A percentile compares a stretch with the other conserved stretches of the same genome.
These are phyloP conservation scores for Gyromitra esculenta DNA, from an alignment of 2,329 filamentous ascomycete species.

Conservation along the genomic window DNA sequence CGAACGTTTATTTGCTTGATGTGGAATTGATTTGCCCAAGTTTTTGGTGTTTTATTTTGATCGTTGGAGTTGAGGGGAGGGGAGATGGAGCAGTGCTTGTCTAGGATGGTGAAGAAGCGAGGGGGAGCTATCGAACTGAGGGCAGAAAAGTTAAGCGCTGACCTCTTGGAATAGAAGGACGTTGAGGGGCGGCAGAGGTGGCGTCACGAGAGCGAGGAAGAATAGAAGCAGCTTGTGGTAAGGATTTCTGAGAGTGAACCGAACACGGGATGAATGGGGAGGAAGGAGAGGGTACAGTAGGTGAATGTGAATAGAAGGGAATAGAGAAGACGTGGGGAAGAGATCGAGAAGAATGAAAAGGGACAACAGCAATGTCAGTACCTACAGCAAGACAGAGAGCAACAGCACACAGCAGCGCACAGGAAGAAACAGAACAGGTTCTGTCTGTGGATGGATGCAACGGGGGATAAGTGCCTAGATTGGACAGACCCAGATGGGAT, in stretches of 20 bases:
- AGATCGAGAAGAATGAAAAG: slow-evolving; percentile 34
- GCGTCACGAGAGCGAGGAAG: slow-evolving; percentile 30
- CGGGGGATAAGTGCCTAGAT: slow-evolving; percentile 32
- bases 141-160: slow-evolving; percentile 46
- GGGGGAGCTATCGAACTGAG: slow-evolving; percentile 45
- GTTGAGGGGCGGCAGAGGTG: slow-evolving; percentile 45
- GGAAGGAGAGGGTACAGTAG: slow-evolving; percentile 22
- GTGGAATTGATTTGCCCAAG: slow-evolving; percentile 22
- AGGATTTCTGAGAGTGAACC: slow-evolving; percentile 24
- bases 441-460: slow-evolving; percentile 42
- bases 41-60: slow-evolving; percentile 36
- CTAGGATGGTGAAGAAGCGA: slow-evolving; percentile 47
- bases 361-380: slow-evolving; percentile 45
- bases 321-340: slow-evolving; percentile 44
- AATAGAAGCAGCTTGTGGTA: slow-evolving; percentile 34
- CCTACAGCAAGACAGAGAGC: slow-evolving; percentile 31
- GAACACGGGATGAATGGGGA: slow-evolving; percentile 42
- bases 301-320: slow-evolving; percentile 41
- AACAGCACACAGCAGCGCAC: slow-evolving; percentile 21
- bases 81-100: slow-evolving; percentile 43
- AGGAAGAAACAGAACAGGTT: slow-evolving; percentile 39
- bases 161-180: slow-evolving; percentile 41
- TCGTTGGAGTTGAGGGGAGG: slow-evolving; percentile 36
- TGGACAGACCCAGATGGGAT: slow-evolving; percentile 48
- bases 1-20: slow-evolving; percentile 18